A percentile compares a stretch with the other conserved stretches of the same genome.
Conservation (phyloP, 805 yeast species). For the Metschnikowia baotianmanensis region DNA sequence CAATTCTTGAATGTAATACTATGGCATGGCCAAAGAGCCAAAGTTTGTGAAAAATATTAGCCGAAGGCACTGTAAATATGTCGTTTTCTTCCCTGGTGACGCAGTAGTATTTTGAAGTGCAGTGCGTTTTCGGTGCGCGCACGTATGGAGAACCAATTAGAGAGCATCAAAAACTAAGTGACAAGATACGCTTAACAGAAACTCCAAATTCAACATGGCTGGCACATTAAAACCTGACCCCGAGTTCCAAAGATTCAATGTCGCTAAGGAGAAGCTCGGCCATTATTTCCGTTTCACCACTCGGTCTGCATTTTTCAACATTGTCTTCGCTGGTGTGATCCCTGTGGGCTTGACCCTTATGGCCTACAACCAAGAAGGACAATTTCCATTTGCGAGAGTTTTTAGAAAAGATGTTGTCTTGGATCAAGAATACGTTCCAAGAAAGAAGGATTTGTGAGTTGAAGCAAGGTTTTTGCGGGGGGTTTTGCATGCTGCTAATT, state of each 20-base stretch:
- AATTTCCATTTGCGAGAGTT: constrained; percentile 28
- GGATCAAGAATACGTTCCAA: constrained; percentile 40
- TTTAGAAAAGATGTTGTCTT: constrained; percentile 38
- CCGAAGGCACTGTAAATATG: too few species aligned
- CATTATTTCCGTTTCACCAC: constrained; percentile 43
- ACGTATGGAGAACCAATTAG: constrained; percentile 18
- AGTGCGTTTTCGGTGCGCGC: constrained; percentile 14
- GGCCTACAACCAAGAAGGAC: constrained; percentile 42
- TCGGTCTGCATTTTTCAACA: constrained; percentile 34
- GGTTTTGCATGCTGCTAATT: constrained; percentile 5
- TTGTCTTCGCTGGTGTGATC: constrained; percentile 36
- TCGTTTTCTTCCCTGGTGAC: too few species aligned
- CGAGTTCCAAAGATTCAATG: constrained; percentile 40
- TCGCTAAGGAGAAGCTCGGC: constrained; percentile 41
- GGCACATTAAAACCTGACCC: constrained; percentile 44
- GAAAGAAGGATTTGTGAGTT: constrained; percentile 41
- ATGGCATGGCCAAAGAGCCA: too few species aligned
- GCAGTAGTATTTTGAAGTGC: too few species aligned
- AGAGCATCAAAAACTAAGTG: constrained; percentile 12
- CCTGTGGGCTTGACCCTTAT: constrained; percentile 37
- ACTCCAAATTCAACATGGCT: constrained; percentile 30
- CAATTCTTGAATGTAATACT: too few species aligned
- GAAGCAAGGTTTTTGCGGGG: background rate
- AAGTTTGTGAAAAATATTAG: too few species aligned
- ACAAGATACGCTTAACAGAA: background rate